Conservation (phyloP, 176 grass and related monocot species). For the Raddia guianensis region DNA sequence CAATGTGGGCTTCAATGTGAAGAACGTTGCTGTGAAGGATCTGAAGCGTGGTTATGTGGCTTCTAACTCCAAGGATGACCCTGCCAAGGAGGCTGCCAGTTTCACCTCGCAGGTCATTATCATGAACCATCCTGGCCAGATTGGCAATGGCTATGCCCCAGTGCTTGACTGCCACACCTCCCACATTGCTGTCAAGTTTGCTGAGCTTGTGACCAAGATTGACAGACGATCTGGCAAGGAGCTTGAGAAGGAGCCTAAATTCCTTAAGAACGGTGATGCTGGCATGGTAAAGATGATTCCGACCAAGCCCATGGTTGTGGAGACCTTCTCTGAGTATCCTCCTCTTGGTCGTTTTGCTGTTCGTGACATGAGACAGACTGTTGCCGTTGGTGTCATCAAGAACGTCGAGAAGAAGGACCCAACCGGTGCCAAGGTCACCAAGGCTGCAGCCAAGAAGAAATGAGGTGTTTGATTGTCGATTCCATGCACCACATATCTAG, state of each 20-base stretch:
- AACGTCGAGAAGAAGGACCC: constrained; percentile 82
- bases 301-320: constrained; percentile 94
- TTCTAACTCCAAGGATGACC: constrained; percentile 94
- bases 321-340: constrained; percentile 72
- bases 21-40: constrained; percentile 93
- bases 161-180: constrained; percentile 94
- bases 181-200: constrained; percentile 92
- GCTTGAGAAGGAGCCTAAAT: constrained; percentile 89
- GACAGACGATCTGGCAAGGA: constrained; percentile 92
- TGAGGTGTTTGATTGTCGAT: constrained; percentile 35
- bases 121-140: constrained; percentile 97
- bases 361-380: constrained; percentile 78
- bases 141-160: constrained; percentile 82
- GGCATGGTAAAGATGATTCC: constrained; percentile 94
- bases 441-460: constrained; percentile 92
- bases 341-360: constrained; percentile 77
- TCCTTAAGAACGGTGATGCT: constrained; percentile 90
- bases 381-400: constrained; percentile 91
- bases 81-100: constrained; percentile 82
- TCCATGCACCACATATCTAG: background rate
- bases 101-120: constrained; percentile 95
- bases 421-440: constrained; percentile 78
- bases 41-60: constrained; percentile 78
- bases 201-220: constrained; percentile 84
- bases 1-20: constrained; percentile 82